Percentiles rank a stretch among this genome's conserved stretches.
phyloP scores from a whole-genome alignment of 208 protist species.

The Trypanosoma cruzi region DNA sequence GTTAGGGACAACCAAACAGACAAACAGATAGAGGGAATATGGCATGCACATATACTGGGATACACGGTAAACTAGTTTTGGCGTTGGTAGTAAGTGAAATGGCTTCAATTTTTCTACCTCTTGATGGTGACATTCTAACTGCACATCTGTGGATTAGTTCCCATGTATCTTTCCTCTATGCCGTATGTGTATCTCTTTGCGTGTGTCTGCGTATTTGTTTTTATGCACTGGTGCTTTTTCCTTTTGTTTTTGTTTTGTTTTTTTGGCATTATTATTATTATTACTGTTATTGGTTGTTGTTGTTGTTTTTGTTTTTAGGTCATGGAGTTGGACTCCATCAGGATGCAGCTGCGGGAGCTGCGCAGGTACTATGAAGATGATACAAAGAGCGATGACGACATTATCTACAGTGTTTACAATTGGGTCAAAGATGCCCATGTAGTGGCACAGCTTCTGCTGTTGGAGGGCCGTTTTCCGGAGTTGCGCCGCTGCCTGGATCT shows the following conservation, averaged over 20 bases:
- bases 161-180: neutral
- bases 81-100: neutral
- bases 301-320: too few species aligned
- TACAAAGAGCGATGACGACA: conserved; percentile 67
- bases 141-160: neutral
- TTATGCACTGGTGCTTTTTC: neutral
- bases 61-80: neutral
- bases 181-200: neutral
- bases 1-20: neutral
- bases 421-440: conserved; percentile 57
- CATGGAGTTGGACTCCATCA: conserved; percentile 68
- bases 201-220: neutral
- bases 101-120: neutral
- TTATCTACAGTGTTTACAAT: conserved; percentile 68
- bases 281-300: too few species aligned
- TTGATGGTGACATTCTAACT: neutral
- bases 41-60: neutral
- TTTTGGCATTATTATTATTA: too few species aligned
- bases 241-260: too few species aligned
- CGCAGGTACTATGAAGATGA: conserved; percentile 52
- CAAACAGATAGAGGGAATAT: neutral
- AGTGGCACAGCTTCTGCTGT: conserved; percentile 52
- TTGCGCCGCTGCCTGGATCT: conserved; percentile 71
- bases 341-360: conserved; percentile 42
- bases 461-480: conserved; percentile 70